Base-by-base conservation (phyloP, 2,329 filamentous ascomycete species). In the Cladosporium sp. region DNA sequence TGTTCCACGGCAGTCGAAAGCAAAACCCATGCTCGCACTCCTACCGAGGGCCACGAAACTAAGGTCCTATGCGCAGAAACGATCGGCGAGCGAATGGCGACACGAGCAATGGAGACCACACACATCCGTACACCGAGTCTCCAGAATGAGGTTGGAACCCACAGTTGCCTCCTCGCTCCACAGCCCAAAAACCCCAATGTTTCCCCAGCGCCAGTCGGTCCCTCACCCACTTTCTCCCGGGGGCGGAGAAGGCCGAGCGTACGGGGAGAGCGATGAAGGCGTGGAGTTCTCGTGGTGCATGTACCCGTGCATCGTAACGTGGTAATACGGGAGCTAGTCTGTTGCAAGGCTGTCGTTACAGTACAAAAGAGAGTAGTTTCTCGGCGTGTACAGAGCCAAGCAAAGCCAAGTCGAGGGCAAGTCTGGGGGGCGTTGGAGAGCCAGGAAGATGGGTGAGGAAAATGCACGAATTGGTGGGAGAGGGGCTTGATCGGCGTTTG, bases 171-270 rank as follows among this genome's bases (percentile, higher is more conserved):
- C 32, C 13, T 17, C 15, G 37, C 45, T 48, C 45, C 45, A 48
- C 45, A 48, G 24, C 36, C 20, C 13, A 30, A 47, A 27, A 27
- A 27, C 22, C 37, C 45, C 45, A 48, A 18, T 19, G 17, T 48
- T 17, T 37, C 45, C 45, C 45, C 20, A 18, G 17, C 18, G n/a
- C n/a, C n/a, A n/a, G n/a, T n/a, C n/a, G n/a, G n/a, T n/a, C n/a
- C 22, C 34, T 38, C 12, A 11, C 22, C n/a, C n/a, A 27, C 22
- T 9, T 19, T n/a, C 7, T 30, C 29, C 29, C 38, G n/a, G 36
- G 36, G 45, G 45, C 45, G 45, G 45, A 41, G 37, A 41, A 32
- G 36, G 24, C 45, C 45, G 45, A 48, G 15, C 45, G 27, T n/a
- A n/a, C n/a, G n/a, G n/a, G n/a, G n/a, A n/a, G n/a, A n/a, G n/a